Conservation (phyloP, 2,329 filamentous ascomycete genomes). For the Penicillium italicum region DNA sequence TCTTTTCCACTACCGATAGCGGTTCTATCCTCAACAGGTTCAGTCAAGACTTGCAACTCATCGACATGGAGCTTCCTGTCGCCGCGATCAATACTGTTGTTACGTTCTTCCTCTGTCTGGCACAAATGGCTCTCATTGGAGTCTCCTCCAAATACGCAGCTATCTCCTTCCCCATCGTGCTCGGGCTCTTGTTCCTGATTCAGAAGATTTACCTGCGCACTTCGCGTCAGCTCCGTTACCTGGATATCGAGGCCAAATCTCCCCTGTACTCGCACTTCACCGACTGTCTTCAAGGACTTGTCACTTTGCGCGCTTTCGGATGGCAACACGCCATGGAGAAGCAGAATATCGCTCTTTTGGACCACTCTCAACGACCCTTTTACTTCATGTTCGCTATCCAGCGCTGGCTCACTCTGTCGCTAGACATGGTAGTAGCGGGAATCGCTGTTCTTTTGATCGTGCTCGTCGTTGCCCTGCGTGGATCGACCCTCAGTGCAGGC, state of each 20-base stretch:
- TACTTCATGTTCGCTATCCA: constrained; percentile 58
- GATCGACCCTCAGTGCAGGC: constrained; percentile 44
- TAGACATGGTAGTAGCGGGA: constrained; percentile 50
- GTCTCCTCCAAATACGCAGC: constrained; percentile 48
- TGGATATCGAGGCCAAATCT: constrained; percentile 61
- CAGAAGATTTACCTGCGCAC: constrained; percentile 60
- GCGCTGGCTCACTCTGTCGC: constrained; percentile 53
- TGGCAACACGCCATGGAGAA: constrained; percentile 48
- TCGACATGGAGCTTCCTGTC: constrained; percentile 45
- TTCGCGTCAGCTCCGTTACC: constrained; percentile 56
- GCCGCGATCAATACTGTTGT: constrained; percentile 41
- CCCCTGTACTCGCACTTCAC: constrained; percentile 58
- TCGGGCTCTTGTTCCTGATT: constrained; percentile 47
- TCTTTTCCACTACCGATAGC: constrained; percentile 43
- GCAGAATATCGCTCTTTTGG: constrained; percentile 49
- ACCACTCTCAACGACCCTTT: constrained; percentile 54
- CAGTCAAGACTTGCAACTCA: constrained; percentile 45
- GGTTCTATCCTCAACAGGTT: constrained; percentile 44
- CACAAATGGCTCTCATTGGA: constrained; percentile 50
- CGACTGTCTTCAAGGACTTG: constrained; percentile 54
- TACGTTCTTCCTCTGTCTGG: constrained; percentile 37
- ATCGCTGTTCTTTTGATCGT: constrained; percentile 50
- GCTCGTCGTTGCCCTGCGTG: constrained; percentile 46
- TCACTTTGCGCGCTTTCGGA: constrained; percentile 56
- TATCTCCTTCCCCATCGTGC: constrained; percentile 50